Evolutionary conservation across 2,329 filamentous ascomycete genomes (phyloP).

Genomic region (Aspergillus fumigatiaffinis): DNA sequence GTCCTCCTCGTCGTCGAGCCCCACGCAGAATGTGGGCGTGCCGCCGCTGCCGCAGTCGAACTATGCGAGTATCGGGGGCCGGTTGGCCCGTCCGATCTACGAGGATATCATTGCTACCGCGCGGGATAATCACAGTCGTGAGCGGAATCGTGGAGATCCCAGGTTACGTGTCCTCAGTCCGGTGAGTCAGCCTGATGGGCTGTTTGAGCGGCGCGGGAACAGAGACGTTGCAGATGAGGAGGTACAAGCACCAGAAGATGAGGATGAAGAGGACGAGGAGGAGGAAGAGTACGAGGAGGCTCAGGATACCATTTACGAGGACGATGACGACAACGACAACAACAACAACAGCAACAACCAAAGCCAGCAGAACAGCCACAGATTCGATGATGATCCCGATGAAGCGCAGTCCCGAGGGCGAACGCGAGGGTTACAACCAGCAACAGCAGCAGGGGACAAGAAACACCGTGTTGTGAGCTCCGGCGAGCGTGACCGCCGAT

Average conservation of each 20-base stretch:
- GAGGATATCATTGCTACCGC: conserved; percentile 46
- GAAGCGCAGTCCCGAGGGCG: conserved; percentile 2
- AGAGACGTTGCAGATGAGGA: conserved; percentile 28
- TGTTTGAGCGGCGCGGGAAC: conserved; percentile 41
- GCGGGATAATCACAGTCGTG: conserved; percentile 37
- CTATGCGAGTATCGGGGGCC: conserved; percentile 34
- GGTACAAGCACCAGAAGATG: conserved; percentile 17
- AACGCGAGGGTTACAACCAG: conserved; percentile 12
- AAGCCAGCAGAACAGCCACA: conserved; percentile 2
- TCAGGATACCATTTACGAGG: conserved; percentile 30
- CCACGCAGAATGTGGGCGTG: conserved; percentile 27
- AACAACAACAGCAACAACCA: conserved; percentile 3
- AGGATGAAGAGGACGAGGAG: conserved; percentile 29
- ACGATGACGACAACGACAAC: conserved; percentile 14
- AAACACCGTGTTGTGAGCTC: conserved; percentile 6
- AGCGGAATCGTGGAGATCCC: conserved; percentile 24
- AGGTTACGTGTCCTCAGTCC: conserved; percentile 72
- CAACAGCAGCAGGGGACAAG: neutral
- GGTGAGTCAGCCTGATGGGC: conserved; percentile 78
- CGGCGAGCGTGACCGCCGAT: conserved; percentile 50
- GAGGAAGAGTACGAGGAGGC: conserved; percentile 36
- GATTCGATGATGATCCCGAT: conserved; percentile 1
- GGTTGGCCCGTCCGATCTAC: conserved; percentile 36
- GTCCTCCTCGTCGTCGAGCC: conserved; percentile 51
- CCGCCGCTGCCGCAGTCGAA: conserved; percentile 28